A percentile compares a stretch with the other conserved stretches of the same genome.
Evolutionary conservation across 257 asterid species (phyloP).

Genomic region (Schizonepeta tenuifolia): DNA sequence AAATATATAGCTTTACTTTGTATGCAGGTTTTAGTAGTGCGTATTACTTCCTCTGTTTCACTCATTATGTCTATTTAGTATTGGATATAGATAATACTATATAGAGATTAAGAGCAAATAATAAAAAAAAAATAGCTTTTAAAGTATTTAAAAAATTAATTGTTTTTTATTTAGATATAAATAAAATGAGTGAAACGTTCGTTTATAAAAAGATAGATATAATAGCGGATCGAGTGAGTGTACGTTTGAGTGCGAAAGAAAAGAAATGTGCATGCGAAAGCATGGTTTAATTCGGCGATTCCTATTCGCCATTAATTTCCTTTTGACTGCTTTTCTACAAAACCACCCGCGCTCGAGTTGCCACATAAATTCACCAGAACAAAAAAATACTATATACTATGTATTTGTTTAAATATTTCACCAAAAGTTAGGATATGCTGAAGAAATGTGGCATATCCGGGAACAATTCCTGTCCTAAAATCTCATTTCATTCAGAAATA

Average conservation of each 20-base stretch:
- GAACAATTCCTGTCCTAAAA: conserved; percentile 31
- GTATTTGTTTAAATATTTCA: not conserved
- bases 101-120: no score
- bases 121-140: no score
- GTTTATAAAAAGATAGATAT: no score
- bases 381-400: not conserved
- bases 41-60: no score
- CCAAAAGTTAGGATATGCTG: conserved; percentile 43
- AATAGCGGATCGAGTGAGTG: no score
- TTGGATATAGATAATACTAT: no score
- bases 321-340: conserved; percentile 14
- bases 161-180: no score
- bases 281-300: conserved; percentile 14
- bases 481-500: not conserved
- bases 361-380: conserved; percentile 30
- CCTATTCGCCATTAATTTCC: conserved; percentile 15
- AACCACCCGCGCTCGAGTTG: conserved; percentile 32
- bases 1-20: no score
- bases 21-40: no score
- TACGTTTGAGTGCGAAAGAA: not conserved
- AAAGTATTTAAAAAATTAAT: no score
- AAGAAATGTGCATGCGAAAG: conserved; percentile 32
- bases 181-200: no score
- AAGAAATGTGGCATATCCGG: conserved; percentile 46
- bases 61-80: no score